Conservation (phyloP, 345 rosid species). For the Gossypium turneri region DNA sequence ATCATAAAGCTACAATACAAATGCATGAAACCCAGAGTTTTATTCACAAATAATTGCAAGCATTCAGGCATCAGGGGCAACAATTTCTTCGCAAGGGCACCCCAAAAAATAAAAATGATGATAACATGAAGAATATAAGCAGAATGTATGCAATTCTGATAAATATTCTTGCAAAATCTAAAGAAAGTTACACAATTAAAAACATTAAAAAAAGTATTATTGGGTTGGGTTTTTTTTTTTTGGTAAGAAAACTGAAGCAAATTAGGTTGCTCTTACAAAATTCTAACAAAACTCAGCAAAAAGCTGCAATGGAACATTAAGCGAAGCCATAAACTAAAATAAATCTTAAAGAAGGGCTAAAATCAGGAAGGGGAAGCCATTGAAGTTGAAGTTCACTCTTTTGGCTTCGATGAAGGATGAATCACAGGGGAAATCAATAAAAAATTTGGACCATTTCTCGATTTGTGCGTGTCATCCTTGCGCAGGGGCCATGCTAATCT, state of each 20-base stretch:
- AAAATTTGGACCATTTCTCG: slow-evolving; percentile 16
- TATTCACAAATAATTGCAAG: neutral
- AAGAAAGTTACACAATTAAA: too few relatives aligned
- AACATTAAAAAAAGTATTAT: too few relatives aligned
- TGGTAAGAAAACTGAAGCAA: neutral
- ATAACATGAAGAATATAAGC: neutral
- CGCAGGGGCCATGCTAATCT: slow-evolving; percentile 22
- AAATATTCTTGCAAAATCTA: too few relatives aligned
- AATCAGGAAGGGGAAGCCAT: neutral
- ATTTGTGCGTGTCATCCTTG: slow-evolving; percentile 22
- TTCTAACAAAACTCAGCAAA: neutral
- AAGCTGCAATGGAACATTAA: neutral
- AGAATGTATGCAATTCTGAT: neutral
- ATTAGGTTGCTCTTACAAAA: neutral
- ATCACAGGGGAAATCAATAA: neutral
- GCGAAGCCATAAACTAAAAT: neutral
- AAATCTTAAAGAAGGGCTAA: neutral
- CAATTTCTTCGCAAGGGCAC: neutral
- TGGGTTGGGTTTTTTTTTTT: too few relatives aligned
- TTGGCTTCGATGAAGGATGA: neutral
- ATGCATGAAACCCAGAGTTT: neutral
- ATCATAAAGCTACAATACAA: neutral
- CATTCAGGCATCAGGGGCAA: neutral
- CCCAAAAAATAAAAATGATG: neutral
- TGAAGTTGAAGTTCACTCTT: neutral